A percentile compares a stretch with the other conserved stretches of the same genome.
phyloP scores from a whole-genome alignment of 2,329 filamentous ascomycete species.

The Gremmenia infestans region DNA sequence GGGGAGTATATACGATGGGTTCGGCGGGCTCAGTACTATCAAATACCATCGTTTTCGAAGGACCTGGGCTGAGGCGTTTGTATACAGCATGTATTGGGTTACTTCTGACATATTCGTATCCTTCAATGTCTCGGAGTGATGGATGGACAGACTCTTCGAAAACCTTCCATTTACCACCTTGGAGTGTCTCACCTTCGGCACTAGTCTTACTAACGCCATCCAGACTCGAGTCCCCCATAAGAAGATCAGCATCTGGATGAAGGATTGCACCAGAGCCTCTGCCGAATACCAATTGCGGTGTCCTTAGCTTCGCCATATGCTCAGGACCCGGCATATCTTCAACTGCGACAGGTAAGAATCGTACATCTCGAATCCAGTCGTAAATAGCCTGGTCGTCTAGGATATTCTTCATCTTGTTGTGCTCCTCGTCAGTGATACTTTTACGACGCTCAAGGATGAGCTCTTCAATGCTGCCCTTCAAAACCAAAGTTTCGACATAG shows the following conservation, averaged over 20 bases:
- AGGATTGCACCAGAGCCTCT: constrained; percentile 4
- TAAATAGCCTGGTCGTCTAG: constrained; percentile 53
- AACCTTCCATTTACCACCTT: background rate
- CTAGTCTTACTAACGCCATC: constrained; percentile 1
- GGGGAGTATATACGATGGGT: too few relatives aligned
- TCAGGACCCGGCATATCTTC: constrained; percentile 29
- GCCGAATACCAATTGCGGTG: constrained; percentile 48
- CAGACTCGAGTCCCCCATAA: constrained; percentile 13
- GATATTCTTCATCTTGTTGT: constrained; percentile 50
- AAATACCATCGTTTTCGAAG: too few relatives aligned
- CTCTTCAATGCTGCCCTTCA: constrained; percentile 78
- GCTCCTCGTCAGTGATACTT: constrained; percentile 67
- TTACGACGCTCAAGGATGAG: constrained; percentile 69
- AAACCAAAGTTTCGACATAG: constrained; percentile 78
- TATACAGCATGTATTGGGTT: too few relatives aligned
- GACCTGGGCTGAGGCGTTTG: too few relatives aligned
- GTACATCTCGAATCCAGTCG: constrained; percentile 53
- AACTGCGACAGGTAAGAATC: constrained; percentile 35
- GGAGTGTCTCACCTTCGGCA: background rate
- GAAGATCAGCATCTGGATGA: constrained; percentile 23
- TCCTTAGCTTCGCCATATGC: constrained; percentile 45
- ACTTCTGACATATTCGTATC: background rate
- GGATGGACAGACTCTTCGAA: too few relatives aligned
- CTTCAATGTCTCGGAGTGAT: too few relatives aligned
- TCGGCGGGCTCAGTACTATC: too few relatives aligned